Evolutionary conservation across 2,329 filamentous ascomycete genomes (phyloP).

Genomic region (Fusarium torreyae): DNA sequence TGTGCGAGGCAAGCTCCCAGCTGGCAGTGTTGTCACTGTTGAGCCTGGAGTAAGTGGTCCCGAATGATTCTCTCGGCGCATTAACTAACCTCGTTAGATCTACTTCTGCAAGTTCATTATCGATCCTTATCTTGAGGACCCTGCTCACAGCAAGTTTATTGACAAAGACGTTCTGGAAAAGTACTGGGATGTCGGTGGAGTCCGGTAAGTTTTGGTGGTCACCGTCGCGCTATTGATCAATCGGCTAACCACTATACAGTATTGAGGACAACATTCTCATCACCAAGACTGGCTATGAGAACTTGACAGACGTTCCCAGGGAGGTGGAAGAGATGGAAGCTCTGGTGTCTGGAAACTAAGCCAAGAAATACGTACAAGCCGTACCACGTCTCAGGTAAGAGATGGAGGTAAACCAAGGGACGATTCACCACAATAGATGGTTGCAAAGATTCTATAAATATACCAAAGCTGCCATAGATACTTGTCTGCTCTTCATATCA

Average conservation of each 20-base stretch:
- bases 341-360: slow-evolving; percentile 45
- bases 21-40: slow-evolving; percentile 89
- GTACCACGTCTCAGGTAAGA: not conserved
- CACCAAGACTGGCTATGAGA: slow-evolving; percentile 77
- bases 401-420: not conserved
- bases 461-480: slow-evolving; percentile 5
- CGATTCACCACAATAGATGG: slow-evolving; percentile 2
- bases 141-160: slow-evolving; percentile 82
- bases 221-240: slow-evolving; percentile 12
- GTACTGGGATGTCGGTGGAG: slow-evolving; percentile 87
- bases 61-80: too few species aligned
- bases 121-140: slow-evolving; percentile 81
- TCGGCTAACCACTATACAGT: slow-evolving; percentile 51
- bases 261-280: slow-evolving; percentile 82
- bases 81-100: slow-evolving; percentile 63
- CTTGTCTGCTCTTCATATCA: not conserved
- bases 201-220: slow-evolving; percentile 65
- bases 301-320: slow-evolving; percentile 80
- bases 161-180: slow-evolving; percentile 78
- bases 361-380: slow-evolving; percentile 11
- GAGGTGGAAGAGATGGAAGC: slow-evolving; percentile 74
- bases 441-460: slow-evolving; percentile 23
- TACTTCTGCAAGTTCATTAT: slow-evolving; percentile 96
- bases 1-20: slow-evolving; percentile 81
- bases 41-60: slow-evolving; percentile 82